Base-by-base conservation (phyloP, 345 rosid genomes). In the Populus nigra region DNA sequence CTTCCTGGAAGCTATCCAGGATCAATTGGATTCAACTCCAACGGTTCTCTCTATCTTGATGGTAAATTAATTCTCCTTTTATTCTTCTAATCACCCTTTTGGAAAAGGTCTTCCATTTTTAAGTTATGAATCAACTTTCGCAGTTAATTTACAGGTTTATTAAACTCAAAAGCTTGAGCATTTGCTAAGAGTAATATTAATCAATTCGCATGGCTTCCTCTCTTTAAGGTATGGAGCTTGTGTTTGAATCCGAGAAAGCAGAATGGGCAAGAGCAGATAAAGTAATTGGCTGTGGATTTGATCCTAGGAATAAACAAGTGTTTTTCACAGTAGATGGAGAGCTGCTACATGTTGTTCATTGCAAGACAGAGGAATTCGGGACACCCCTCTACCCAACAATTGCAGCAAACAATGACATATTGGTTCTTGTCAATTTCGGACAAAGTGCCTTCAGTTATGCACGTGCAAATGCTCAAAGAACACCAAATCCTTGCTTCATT, bases 1-100 rank as follows among this genome's bases (percentile, higher is more conserved):
- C 88, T 93, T 7, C 99, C 99, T 0, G 98, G 99, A 69, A 89
- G 87, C 79, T 95, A 89, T 71, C 87, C 85, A n/a, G 98, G 90
- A 49, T 95, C 97, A 27, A 87, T 93, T 61, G 97, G 99, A 25
- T 95, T 95, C 86, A 91, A 92, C 81, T 93, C 99, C 15, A 86
- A 88, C 53, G 98, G 98, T 31, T 89, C 97, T 50, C 87, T 95
- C 50, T 90, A 76, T 85, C 96, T 93, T 23, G 98, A 95, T 57
- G 99, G 98, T 95, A 90, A 78, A 80, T 74, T 43, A 9, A 13
- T 38, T 65, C 43, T 43, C 35, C 36, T 69, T 31, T 65, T 8
- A 3, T 74, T 8, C 2, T 39, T 68, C 22, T 65, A 25, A 12
- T 43, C 5, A 1, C 12, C 9, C 13, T 11, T 65, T 12, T n/a